phyloP scores from a whole-genome alignment of 1,139 yeast species.

The Yamadazyma dushanensis region DNA sequence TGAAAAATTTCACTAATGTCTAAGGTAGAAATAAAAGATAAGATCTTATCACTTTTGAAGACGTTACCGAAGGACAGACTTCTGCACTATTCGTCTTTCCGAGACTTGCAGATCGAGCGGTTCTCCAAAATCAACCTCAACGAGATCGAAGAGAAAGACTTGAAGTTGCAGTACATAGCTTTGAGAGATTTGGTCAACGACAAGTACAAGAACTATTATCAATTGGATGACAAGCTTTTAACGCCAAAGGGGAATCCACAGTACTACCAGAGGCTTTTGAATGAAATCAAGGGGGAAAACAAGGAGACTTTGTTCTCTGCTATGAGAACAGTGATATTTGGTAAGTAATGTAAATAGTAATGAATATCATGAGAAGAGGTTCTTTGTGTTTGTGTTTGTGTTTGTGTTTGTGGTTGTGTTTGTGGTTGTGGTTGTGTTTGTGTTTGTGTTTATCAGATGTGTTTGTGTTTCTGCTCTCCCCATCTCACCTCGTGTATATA shows the following conservation, averaged over 20 bases:
- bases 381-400: neutral
- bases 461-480: neutral
- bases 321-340: constrained; percentile 66
- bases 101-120: constrained; percentile 58
- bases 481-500: neutral
- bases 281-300: constrained; percentile 72
- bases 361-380: neutral
- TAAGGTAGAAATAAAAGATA: constrained; percentile 30
- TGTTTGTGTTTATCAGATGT: neutral
- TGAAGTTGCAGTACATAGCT: constrained; percentile 60
- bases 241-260: constrained; percentile 82
- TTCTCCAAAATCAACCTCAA: constrained; percentile 35
- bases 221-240: constrained; percentile 63
- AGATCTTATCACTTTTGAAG: constrained; percentile 40
- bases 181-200: constrained; percentile 59
- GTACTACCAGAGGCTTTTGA: constrained; percentile 69
- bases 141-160: constrained; percentile 44
- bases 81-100: constrained; percentile 66
- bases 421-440: too few species aligned
- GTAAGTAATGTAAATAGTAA: constrained; percentile 41
- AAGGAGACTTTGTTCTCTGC: constrained; percentile 68
- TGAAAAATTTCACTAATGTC: constrained; percentile 11
- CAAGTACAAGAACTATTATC: constrained; percentile 63
- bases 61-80: constrained; percentile 65
- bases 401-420: neutral